Evolutionary conservation across 2,329 filamentous ascomycete genomes (phyloP).

Genomic region (Emmonsiellopsis sp.): DNA sequence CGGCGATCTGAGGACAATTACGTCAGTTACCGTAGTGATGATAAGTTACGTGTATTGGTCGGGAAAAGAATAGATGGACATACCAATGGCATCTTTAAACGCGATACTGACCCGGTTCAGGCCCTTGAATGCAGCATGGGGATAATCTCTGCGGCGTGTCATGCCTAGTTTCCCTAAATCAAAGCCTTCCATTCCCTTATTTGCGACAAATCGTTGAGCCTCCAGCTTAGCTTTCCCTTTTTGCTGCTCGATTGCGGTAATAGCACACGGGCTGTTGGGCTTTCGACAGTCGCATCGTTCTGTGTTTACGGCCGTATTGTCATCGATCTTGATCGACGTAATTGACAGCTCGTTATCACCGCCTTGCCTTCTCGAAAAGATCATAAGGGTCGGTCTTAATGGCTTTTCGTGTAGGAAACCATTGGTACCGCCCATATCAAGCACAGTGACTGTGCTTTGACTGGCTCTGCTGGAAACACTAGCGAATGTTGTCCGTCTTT

Average conservation of each 20-base stretch:
- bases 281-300: conserved; percentile 3
- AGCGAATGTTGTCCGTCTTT: not conserved
- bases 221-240: not conserved
- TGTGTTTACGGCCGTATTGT: not conserved
- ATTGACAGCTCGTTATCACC: not conserved
- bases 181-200: not conserved
- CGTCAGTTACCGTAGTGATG: not conserved
- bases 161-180: not conserved
- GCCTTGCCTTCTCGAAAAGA: not conserved
- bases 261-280: not conserved
- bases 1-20: not conserved
- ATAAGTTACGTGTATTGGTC: not conserved
- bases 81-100: not conserved
- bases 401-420: not conserved
- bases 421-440: not conserved
- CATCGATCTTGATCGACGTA: not conserved
- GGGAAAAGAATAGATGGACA: not conserved
- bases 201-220: not conserved
- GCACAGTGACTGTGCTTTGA: conserved; percentile 1
- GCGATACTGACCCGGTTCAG: conserved; percentile 1
- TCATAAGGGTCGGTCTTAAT: not conserved
- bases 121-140: not conserved
- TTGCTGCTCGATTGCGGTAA: not conserved
- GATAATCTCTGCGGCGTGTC: not conserved
- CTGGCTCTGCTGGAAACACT: not conserved